Evolutionary conservation across 169 alveolate species (phyloP).

Genomic region (Eimeria sp.): DNA sequence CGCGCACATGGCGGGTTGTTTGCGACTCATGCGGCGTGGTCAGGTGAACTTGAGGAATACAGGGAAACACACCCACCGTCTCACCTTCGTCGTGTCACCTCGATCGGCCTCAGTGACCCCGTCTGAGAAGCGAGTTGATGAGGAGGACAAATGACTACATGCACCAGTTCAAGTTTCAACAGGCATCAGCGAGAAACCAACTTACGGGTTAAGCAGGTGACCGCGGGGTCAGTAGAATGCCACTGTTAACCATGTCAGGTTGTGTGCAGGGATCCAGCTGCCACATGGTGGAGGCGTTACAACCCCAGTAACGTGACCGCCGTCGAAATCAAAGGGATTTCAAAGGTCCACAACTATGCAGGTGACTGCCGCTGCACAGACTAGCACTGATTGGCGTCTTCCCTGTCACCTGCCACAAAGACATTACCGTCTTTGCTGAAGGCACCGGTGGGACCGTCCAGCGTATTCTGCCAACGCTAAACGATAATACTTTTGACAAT

Average conservation of each 20-base stretch:
- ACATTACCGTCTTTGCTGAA: background rate
- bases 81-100: constrained; percentile 46
- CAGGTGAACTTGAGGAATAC: constrained; percentile 46
- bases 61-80: constrained; percentile 60
- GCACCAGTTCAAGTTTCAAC: background rate
- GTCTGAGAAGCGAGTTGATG: constrained; percentile 11
- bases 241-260: background rate
- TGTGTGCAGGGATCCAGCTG: background rate
- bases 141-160: constrained; percentile 14
- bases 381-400: background rate
- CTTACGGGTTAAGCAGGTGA: background rate
- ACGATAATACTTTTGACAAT: background rate
- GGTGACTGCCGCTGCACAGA: background rate
- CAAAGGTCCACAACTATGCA: background rate
- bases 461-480: background rate
- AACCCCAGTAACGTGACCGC: background rate
- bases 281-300: background rate
- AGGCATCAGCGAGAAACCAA: background rate
- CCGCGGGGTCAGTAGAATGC: background rate
- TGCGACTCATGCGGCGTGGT: background rate
- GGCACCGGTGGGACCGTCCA: background rate
- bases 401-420: background rate
- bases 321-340: background rate
- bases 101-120: constrained; percentile 51
- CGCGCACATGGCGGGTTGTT: background rate